A percentile compares a stretch with the other conserved stretches of the same genome.
Evolutionary conservation across 1,284 basidiomycete genomes (phyloP).

Genomic region (Rhodotorula sp.): DNA sequence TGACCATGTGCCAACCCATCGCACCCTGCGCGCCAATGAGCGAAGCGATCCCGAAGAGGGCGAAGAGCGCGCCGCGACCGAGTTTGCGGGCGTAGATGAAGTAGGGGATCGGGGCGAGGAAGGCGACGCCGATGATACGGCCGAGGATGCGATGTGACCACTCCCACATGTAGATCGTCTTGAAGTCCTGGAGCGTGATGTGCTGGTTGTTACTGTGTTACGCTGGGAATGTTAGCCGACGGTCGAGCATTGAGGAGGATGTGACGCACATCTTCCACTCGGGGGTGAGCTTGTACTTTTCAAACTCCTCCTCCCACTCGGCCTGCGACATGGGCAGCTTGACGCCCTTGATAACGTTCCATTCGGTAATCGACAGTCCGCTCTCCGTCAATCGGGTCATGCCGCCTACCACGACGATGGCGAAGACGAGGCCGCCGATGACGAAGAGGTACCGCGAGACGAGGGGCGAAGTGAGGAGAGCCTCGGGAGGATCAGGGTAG

Average conservation of each 20-base stretch:
- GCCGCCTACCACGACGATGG: slow-evolving; percentile 92
- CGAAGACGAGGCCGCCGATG: slow-evolving; percentile 81
- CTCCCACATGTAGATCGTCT: slow-evolving; percentile 97
- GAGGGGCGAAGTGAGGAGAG: slow-evolving; percentile 67
- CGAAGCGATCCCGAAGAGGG: slow-evolving; percentile 44
- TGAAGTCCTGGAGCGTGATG: slow-evolving; percentile 87
- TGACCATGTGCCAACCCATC: slow-evolving; percentile 99
- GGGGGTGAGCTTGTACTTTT: slow-evolving; percentile 91
- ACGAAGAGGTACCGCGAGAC: slow-evolving; percentile 76
- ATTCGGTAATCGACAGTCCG: slow-evolving; percentile 96
- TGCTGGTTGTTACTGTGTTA: slow-evolving; percentile 75
- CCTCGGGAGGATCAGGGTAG: slow-evolving; percentile 31
- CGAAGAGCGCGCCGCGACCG: slow-evolving; percentile 29
- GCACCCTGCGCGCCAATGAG: slow-evolving; percentile 62
- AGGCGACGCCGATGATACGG: slow-evolving; percentile 72
- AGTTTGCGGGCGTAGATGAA: slow-evolving; percentile 64
- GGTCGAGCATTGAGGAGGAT: neutral
- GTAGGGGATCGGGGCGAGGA: slow-evolving; percentile 69
- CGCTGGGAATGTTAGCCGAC: neutral
- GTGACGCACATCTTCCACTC: slow-evolving; percentile 84
- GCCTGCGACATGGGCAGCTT: slow-evolving; percentile 73
- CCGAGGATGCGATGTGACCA: slow-evolving; percentile 95
- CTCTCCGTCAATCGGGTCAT: slow-evolving; percentile 96
- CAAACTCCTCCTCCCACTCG: slow-evolving; percentile 87
- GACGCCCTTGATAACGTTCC: slow-evolving; percentile 89